These are phyloP conservation scores for Backusella macrospora DNA, from an alignment of 192 early-diverging fungal genomes.

Conservation along the genomic window DNA sequence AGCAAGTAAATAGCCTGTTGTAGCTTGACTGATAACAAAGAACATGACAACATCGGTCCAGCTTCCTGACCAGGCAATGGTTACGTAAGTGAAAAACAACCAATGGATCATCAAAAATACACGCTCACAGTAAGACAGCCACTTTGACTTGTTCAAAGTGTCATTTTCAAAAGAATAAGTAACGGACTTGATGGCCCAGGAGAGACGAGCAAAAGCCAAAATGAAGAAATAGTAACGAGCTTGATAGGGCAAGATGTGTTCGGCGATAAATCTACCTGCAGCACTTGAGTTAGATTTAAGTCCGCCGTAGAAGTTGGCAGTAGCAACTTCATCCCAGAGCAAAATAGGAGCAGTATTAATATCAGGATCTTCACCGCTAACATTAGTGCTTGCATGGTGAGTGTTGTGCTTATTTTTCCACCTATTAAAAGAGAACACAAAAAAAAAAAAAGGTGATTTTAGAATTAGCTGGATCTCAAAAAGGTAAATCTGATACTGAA, in stretches of 20 bases:
- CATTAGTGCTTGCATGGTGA: constrained; percentile 80
- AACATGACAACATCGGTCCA: constrained; percentile 53
- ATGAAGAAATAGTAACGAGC: constrained; percentile 72
- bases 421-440: constrained; percentile 34
- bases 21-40: constrained; percentile 64
- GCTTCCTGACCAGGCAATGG: constrained; percentile 43
- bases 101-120: constrained; percentile 65
- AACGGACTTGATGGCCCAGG: constrained; percentile 72
- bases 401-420: constrained; percentile 93
- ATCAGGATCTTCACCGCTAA: constrained; percentile 81
- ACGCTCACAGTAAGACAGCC: constrained; percentile 55
- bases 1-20: constrained; percentile 72
- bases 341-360: constrained; percentile 82
- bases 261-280: constrained; percentile 66
- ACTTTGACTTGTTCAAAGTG: constrained; percentile 48
- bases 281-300: constrained; percentile 47
- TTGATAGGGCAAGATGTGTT: constrained; percentile 49
- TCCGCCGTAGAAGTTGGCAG: constrained; percentile 52
- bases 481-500: constrained; percentile 12
- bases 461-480: not conserved
- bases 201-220: constrained; percentile 72
- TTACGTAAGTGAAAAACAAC: constrained; percentile 62
- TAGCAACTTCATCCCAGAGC: constrained; percentile 71
- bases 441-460: constrained; percentile 8
- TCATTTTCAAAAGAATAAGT: constrained; percentile 55